phyloP scores from a whole-genome alignment of 75 land plant species.

The Chamaecyparis obtusa region DNA sequence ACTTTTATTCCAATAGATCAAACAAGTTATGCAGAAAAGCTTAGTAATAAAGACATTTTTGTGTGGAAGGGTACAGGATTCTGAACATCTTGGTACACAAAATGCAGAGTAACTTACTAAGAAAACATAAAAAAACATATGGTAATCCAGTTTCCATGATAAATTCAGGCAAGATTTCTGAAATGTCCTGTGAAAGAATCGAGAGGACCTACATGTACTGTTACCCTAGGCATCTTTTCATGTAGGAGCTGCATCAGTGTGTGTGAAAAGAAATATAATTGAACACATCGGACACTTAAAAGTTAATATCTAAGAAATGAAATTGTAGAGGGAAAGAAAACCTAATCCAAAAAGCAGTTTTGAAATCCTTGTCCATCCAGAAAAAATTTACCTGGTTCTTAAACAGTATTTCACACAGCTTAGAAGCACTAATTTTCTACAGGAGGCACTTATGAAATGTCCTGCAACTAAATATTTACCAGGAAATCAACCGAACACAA shows the following conservation, averaged over 20 bases:
- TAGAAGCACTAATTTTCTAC: neutral
- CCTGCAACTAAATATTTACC: neutral
- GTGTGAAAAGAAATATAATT: neutral
- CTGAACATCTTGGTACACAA: neutral
- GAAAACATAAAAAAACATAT: neutral
- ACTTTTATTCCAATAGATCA: neutral
- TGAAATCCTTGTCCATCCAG: neutral
- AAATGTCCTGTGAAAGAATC: neutral
- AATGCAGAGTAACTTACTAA: neutral
- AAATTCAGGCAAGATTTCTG: neutral
- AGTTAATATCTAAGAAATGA: neutral
- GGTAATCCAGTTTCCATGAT: neutral
- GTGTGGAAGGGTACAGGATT: neutral
- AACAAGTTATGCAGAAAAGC: too few relatives aligned
- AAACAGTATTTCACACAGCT: neutral
- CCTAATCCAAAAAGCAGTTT: neutral
- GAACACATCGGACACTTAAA: neutral
- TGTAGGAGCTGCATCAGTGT: neutral
- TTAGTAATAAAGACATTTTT: neutral
- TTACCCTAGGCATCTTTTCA: neutral
- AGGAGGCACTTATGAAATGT: neutral
- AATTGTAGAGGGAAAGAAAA: neutral
- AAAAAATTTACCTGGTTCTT: neutral
- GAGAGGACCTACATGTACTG: neutral
- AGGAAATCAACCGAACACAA: neutral